Evolutionary conservation across 2,329 filamentous ascomycete genomes (phyloP).

Genomic region (Hymenoscyphus infarciens): DNA sequence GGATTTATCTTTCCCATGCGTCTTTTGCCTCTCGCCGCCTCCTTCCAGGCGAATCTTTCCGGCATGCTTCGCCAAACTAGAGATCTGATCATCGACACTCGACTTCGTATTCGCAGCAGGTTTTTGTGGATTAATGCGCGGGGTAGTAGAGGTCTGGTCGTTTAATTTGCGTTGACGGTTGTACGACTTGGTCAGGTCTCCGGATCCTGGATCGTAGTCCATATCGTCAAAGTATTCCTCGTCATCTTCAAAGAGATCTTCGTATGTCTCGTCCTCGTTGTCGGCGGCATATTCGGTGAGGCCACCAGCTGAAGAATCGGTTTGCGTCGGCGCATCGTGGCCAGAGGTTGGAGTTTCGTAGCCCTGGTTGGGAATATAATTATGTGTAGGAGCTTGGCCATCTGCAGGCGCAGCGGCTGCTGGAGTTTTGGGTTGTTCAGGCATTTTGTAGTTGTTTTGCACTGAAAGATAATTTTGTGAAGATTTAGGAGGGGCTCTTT

Average conservation of each 20-base stretch:
- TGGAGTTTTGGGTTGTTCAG: not conserved
- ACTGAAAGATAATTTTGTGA: not conserved
- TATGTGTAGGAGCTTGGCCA: conserved; percentile 44
- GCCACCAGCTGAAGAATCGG: conserved; percentile 29
- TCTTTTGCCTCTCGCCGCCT: conserved; percentile 48
- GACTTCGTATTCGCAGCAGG: conserved; percentile 75
- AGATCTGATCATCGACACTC: conserved; percentile 82
- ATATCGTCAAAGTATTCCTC: conserved; percentile 58
- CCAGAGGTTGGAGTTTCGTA: conserved; percentile 40
- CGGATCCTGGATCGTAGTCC: conserved; percentile 52
- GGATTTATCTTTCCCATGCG: conserved; percentile 75
- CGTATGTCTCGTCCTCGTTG: conserved; percentile 42
- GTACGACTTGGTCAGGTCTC: conserved; percentile 76
- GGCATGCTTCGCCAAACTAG: conserved; percentile 79
- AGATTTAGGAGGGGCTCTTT: too few species aligned
- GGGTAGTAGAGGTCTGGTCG: conserved; percentile 45
- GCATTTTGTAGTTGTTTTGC: not conserved
- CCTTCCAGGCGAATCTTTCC: conserved; percentile 78
- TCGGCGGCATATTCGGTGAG: conserved; percentile 35
- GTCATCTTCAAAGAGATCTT: conserved; percentile 53
- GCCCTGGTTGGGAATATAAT: conserved; percentile 46
- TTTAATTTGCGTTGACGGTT: conserved; percentile 76
- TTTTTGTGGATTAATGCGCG: conserved; percentile 74
- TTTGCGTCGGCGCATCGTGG: conserved; percentile 34
- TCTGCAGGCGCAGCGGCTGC: conserved; percentile 37